A percentile compares a stretch with the other conserved stretches of the same genome.
Evolutionary conservation across 2,329 filamentous ascomycete species (phyloP).

Genomic region (Monilinia laxa): DNA sequence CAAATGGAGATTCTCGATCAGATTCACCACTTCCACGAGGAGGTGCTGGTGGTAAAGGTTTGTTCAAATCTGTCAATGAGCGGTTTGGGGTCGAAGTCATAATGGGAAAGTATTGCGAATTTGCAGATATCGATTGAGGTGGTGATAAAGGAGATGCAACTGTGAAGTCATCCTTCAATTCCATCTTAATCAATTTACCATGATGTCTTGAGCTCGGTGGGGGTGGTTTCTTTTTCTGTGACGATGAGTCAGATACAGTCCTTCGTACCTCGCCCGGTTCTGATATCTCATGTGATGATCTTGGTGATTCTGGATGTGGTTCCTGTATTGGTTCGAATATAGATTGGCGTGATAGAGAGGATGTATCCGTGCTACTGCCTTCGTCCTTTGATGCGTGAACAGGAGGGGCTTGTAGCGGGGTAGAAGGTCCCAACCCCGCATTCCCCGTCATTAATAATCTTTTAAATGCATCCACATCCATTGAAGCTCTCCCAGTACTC

Average conservation of each 20-base stretch:
- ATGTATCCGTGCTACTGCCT: constrained; percentile 57
- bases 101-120: constrained; percentile 30
- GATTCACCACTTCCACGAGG: constrained; percentile 47
- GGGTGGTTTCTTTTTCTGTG: constrained; percentile 63
- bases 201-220: constrained; percentile 77
- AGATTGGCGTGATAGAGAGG: constrained; percentile 59
- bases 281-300: constrained; percentile 58
- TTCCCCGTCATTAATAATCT: constrained; percentile 73
- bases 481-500: constrained; percentile 44
- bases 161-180: constrained; percentile 45
- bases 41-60: constrained; percentile 59
- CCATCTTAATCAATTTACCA: constrained; percentile 67
- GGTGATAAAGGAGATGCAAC: constrained; percentile 39
- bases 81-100: constrained; percentile 33
- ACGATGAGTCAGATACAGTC: constrained; percentile 37
- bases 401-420: constrained; percentile 35
- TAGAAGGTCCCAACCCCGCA: constrained; percentile 43
- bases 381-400: constrained; percentile 39
- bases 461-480: constrained; percentile 79
- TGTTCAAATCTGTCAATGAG: constrained; percentile 55
- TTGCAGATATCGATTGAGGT: constrained; percentile 29
- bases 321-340: constrained; percentile 53
- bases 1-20: constrained; percentile 51
- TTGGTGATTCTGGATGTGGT: constrained; percentile 49
- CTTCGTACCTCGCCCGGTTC: constrained; percentile 53